phyloP scores from a whole-genome alignment of 345 rosid genomes.

The Carallia brachiata region DNA sequence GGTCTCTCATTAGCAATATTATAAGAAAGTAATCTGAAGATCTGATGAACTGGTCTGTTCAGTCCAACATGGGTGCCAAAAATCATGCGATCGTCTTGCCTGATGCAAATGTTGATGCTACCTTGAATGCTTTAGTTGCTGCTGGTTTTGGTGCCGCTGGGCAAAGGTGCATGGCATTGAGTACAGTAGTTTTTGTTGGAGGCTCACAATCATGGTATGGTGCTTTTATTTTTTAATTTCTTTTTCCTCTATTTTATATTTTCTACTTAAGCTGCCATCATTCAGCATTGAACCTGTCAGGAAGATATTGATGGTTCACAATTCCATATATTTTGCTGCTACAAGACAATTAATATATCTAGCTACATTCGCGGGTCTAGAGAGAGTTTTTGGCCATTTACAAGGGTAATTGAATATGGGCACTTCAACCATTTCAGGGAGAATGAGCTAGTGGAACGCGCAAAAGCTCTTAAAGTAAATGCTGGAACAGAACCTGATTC shows the following conservation, averaged over 20 bases:
- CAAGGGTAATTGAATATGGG: no score
- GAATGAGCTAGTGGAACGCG: slow-evolving; percentile 65
- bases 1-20: neutral
- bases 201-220: slow-evolving; percentile 69
- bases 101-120: slow-evolving; percentile 75
- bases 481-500: slow-evolving; percentile 82
- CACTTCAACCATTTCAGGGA: slow-evolving; percentile 44
- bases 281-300: neutral
- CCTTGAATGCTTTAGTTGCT: slow-evolving; percentile 81
- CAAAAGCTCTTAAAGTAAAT: slow-evolving; percentile 82
- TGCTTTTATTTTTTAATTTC: neutral
- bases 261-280: neutral
- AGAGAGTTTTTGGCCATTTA: neutral
- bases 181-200: slow-evolving; percentile 89
- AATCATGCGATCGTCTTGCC: slow-evolving; percentile 87
- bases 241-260: neutral
- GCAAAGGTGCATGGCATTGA: slow-evolving; percentile 97
- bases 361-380: neutral
- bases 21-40: no score
- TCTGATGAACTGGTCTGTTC: slow-evolving; percentile 15
- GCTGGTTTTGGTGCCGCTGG: slow-evolving; percentile 99
- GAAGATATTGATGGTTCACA: neutral
- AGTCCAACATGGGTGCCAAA: slow-evolving; percentile 99
- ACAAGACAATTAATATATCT: neutral
- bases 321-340: neutral